phyloP scores from a whole-genome alignment of 2,329 filamentous ascomycete species.

The Sporothrix inflata region DNA sequence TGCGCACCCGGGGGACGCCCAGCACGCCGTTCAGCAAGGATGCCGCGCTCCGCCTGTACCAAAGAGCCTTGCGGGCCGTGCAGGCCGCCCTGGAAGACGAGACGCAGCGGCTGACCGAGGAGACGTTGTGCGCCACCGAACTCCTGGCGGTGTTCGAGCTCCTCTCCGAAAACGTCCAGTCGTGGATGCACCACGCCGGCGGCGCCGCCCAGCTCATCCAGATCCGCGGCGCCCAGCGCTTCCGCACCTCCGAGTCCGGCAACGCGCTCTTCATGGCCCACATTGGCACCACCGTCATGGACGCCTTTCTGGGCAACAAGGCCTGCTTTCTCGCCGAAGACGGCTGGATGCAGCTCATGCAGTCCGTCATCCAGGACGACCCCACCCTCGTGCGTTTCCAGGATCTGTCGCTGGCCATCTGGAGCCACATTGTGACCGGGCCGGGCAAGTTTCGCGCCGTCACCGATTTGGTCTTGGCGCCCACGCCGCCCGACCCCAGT shows the following conservation, averaged over 20 bases:
- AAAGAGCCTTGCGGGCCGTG: neutral
- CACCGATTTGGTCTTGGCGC: neutral
- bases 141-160: constrained; percentile 19
- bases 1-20: neutral
- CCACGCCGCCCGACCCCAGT: neutral
- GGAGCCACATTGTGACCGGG: constrained; percentile 6
- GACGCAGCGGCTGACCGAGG: neutral
- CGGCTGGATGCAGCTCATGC: neutral
- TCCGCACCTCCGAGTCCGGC: neutral
- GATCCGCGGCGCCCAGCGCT: neutral
- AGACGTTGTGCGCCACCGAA: constrained; percentile 14
- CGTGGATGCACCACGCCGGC: constrained; percentile 20
- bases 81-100: constrained; percentile 13
- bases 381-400: neutral
- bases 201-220: constrained; percentile 9
- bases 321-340: constrained; percentile 7
- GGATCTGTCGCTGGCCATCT: neutral
- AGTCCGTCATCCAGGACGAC: neutral
- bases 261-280: constrained; percentile 13
- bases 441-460: constrained; percentile 3
- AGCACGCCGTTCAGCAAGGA: neutral
- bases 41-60: neutral
- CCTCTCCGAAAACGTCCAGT: constrained; percentile 5
- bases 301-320: constrained; percentile 20
- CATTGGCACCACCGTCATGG: constrained; percentile 7